phyloP scores from a whole-genome alignment of 2,329 filamentous ascomycete genomes.

The Hymenoscyphus albidus region DNA sequence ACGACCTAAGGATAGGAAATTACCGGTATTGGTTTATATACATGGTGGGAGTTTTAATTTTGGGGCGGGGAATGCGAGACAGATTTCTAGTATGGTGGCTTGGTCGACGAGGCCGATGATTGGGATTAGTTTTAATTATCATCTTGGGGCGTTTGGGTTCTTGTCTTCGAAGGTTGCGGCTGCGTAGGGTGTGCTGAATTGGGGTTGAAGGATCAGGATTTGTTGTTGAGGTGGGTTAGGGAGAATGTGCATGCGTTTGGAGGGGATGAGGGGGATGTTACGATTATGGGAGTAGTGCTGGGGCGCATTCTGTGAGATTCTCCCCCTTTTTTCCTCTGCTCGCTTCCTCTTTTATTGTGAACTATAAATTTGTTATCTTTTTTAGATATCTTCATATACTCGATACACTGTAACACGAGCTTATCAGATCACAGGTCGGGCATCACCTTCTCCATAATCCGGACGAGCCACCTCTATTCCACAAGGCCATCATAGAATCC shows the following conservation, averaged over 20 bases:
- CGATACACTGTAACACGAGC: background rate
- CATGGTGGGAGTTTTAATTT: constrained; percentile 62
- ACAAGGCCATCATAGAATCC: constrained; percentile 54
- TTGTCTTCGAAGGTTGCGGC: constrained; percentile 53
- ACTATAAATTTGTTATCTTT: background rate
- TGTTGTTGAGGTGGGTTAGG: constrained; percentile 57
- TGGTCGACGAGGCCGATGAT: constrained; percentile 51
- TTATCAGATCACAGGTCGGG: constrained; percentile 48
- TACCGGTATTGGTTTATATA: constrained; percentile 56
- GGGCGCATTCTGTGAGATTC: constrained; percentile 54
- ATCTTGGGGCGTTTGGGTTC: constrained; percentile 67
- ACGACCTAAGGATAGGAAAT: constrained; percentile 25
- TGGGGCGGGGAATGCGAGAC: constrained; percentile 38
- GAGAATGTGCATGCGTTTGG: constrained; percentile 58
- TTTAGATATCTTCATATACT: constrained; percentile 5
- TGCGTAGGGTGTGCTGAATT: constrained; percentile 57
- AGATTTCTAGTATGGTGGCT: constrained; percentile 55
- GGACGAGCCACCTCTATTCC: constrained; percentile 41
- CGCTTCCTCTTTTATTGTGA: background rate
- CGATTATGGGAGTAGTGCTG: constrained; percentile 58
- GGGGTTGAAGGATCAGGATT: constrained; percentile 59
- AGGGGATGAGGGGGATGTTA: constrained; percentile 55
- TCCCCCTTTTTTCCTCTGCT: background rate
- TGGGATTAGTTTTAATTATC: constrained; percentile 57
- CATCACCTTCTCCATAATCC: constrained; percentile 59